These are phyloP conservation scores for Lactarius tabidus DNA, from an alignment of 768 basidiomycete genomes.

Conservation along the genomic window DNA sequence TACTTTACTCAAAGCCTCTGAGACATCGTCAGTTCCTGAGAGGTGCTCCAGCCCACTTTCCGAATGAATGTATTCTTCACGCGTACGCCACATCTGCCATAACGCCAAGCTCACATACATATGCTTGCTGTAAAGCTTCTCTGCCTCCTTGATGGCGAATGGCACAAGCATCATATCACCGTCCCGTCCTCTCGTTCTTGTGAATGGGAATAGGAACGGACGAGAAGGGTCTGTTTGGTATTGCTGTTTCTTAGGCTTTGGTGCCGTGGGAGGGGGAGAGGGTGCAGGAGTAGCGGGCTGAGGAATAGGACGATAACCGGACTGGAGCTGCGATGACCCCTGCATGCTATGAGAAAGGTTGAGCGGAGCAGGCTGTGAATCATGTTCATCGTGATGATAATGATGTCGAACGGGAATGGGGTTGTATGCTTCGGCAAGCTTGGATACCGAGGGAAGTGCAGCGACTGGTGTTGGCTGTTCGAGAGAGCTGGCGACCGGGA, in stretches of 20 bases:
- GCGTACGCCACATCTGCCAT: slow-evolving; percentile 91
- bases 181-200: slow-evolving; percentile 50
- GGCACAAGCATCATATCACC: slow-evolving; percentile 75
- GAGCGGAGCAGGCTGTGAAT: slow-evolving; percentile 43
- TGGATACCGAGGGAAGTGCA: slow-evolving; percentile 44
- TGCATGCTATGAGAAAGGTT: slow-evolving; percentile 33
- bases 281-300: slow-evolving; percentile 90
- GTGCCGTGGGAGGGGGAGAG: slow-evolving; percentile 67
- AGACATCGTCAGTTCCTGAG: slow-evolving; percentile 60
- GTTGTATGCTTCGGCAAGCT: slow-evolving; percentile 84
- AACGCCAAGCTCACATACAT: slow-evolving; percentile 87
- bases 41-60: slow-evolving; percentile 88
- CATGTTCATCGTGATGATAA: slow-evolving; percentile 81
- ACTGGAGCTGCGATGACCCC: slow-evolving; percentile 36
- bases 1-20: slow-evolving; percentile 38
- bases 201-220: slow-evolving; percentile 96
- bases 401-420: slow-evolving; percentile 93
- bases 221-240: slow-evolving; percentile 95
- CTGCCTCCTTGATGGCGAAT: slow-evolving; percentile 94
- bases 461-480: slow-evolving; percentile 28
- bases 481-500: slow-evolving; percentile 34
- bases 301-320: slow-evolving; percentile 42
- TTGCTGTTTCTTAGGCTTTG: slow-evolving; percentile 96
- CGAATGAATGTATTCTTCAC: slow-evolving; percentile 91
- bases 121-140: slow-evolving; percentile 82